Evolutionary conservation across 345 rosid species (phyloP), one percentile per base, ranked within the genome.

Genomic region (Iberis pinnata): DNA sequence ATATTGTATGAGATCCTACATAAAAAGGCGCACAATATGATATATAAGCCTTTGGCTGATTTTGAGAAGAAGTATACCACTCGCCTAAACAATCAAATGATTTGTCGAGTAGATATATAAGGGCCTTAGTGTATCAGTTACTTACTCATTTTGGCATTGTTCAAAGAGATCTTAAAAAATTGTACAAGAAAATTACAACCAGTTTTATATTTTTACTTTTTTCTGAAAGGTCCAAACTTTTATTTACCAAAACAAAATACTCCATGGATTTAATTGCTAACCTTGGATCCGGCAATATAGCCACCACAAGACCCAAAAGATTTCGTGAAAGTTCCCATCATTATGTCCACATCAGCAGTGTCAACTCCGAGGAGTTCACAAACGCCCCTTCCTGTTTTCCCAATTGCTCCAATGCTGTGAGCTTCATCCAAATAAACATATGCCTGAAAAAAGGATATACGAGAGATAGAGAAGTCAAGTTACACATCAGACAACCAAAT

Each of bases 251-350:
- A 18, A 32, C 25, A 18, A 44, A 14, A 14, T 8, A 56, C n/a
- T 18, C 42, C 37, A 24, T 31, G 12, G 10, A 37, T 17, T 27
- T 26, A 46, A 14, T 18, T 27, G 41, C 68, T 52, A 52, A 92
- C 98, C 96, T 88, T 81, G 36, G 95, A 92, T 58, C 90, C 97
- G 37, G 95, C 93, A 80, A 88, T 83, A 60, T 88, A 92, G 47
- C 98, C 98, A 56, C 98, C 98, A 67, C 84, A 88, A 33, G 98
- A 92, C 24, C 95, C 98, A 56, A 92, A 92, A n/a, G 98, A 88
- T 70, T 92, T 92, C 1, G 96, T 77, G 70, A 92, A 92, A 68
- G 95, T 92, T 81, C 98, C 96, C 98, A 92, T 92, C 98, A 92
- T 92, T 53, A 92, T 31, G 73, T 92, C 98, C 58, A 92, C 86